Evolutionary conservation across 352 stramenopile species (phyloP).

Genomic region (Halophytophthora polymorphica): DNA sequence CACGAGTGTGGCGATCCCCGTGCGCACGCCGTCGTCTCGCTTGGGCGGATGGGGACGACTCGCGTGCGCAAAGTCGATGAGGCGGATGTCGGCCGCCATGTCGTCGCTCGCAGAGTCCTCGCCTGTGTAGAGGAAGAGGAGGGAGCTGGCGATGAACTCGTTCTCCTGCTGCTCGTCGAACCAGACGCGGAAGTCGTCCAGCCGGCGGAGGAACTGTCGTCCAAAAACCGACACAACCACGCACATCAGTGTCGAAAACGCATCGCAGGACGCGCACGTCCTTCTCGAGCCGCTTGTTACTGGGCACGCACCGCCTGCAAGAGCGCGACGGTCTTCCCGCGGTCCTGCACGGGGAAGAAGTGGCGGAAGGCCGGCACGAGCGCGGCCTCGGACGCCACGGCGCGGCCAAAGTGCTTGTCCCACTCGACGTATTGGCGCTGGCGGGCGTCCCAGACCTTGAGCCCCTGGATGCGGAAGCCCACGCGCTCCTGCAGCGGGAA

Average conservation of each 20-base stretch:
- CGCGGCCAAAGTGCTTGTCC: conserved; percentile 87
- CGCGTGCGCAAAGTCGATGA: conserved; percentile 87
- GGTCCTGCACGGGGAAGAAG: conserved; percentile 69
- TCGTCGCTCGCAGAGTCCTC: conserved; percentile 12
- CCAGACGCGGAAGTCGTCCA: conserved; percentile 64
- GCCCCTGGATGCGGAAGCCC: conserved; percentile 93
- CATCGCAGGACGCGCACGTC: background rate
- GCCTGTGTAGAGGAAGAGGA: conserved; percentile 94
- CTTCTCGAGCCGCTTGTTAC: background rate
- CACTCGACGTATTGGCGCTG: conserved; percentile 65
- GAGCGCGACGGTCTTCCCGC: conserved; percentile 25
- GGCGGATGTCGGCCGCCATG: conserved; percentile 50
- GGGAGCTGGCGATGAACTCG: conserved; percentile 93
- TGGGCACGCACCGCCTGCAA: conserved; percentile 37
- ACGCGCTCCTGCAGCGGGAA: conserved; percentile 90
- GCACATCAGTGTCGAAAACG: background rate
- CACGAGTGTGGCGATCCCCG: conserved; percentile 49
- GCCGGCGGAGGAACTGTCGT: conserved; percentile 58
- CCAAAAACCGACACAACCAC: background rate
- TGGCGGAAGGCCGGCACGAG: conserved; percentile 65
- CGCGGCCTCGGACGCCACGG: conserved; percentile 46
- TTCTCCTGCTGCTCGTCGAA: conserved; percentile 79
- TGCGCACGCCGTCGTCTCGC: conserved; percentile 58
- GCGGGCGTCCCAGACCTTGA: conserved; percentile 82
- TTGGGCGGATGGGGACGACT: conserved; percentile 19